Conservation (phyloP, 345 rosid species). For the Gynandropsis gynandra region DNA sequence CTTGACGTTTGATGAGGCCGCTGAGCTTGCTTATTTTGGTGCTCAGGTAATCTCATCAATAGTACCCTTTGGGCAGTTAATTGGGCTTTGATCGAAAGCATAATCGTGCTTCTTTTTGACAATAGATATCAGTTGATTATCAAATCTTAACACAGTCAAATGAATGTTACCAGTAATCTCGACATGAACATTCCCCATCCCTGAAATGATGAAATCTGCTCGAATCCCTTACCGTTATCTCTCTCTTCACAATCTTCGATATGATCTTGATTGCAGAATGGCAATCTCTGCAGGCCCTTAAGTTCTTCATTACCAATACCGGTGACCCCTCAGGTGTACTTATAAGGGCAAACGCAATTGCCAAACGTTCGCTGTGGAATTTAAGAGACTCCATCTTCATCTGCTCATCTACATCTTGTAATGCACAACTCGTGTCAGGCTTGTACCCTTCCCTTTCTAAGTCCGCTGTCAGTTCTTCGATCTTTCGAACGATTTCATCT, state of each 20-base stretch:
- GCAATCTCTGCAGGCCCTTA: conserved; percentile 78
- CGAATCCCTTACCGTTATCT: conserved; percentile 77
- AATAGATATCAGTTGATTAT: neutral
- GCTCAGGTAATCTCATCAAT: conserved; percentile 71
- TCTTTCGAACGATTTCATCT: conserved; percentile 43
- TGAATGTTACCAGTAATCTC: conserved; percentile 63
- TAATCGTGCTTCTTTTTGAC: no score
- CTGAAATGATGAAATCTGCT: conserved; percentile 85
- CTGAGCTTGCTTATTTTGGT: conserved; percentile 97
- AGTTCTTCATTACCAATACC: conserved; percentile 72
- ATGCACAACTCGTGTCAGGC: conserved; percentile 68
- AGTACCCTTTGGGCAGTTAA: no score
- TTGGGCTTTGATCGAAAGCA: no score
- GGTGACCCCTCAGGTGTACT: conserved; percentile 69
- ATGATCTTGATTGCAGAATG: conserved; percentile 83
- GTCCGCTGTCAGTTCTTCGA: conserved; percentile 41
- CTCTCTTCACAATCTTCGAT: conserved; percentile 65
- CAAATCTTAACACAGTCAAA: neutral
- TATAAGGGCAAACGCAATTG: conserved; percentile 78
- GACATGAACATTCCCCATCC: conserved; percentile 68
- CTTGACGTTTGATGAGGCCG: conserved; percentile 91
- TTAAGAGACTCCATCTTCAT: conserved; percentile 61
- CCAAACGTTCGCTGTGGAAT: conserved; percentile 73
- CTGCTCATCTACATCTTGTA: conserved; percentile 55
- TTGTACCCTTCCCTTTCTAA: conserved; percentile 66